A percentile compares a stretch with the other conserved stretches of the same genome.
Evolutionary conservation across 2,329 filamentous ascomycete species (phyloP).

Genomic region (Xylaria sp.): DNA sequence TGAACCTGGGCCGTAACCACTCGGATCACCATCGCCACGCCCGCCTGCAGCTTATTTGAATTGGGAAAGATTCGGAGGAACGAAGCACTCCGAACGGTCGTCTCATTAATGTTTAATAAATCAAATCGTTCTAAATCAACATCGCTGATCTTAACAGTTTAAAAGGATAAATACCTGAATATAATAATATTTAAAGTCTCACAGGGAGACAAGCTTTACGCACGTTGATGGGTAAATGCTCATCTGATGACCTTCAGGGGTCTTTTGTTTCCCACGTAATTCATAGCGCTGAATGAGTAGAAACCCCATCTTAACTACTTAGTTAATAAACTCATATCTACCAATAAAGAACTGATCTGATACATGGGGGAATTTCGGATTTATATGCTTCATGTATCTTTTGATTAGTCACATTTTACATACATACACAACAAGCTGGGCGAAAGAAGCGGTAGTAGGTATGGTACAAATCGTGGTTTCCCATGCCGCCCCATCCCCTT

Average conservation of each 20-base stretch:
- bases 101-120: too few relatives aligned
- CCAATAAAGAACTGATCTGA: background rate
- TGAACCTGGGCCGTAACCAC: too few relatives aligned
- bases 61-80: too few relatives aligned
- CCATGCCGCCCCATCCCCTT: slow-evolving; percentile 2
- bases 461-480: slow-evolving; percentile 38
- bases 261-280: background rate
- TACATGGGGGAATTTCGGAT: background rate
- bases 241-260: background rate
- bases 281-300: background rate
- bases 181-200: too few relatives aligned
- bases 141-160: too few relatives aligned
- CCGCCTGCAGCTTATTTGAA: too few relatives aligned
- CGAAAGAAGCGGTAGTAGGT: slow-evolving; percentile 31
- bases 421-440: slow-evolving; percentile 35
- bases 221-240: background rate
- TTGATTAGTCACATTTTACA: slow-evolving; percentile 34
- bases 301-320: background rate
- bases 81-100: too few relatives aligned
- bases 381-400: slow-evolving; percentile 27
- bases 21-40: too few relatives aligned
- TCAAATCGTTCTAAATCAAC: too few relatives aligned
- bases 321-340: background rate
- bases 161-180: too few relatives aligned
- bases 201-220: background rate